phyloP scores from a whole-genome alignment of 164 flowering plant species.

The Annona cherimola region DNA sequence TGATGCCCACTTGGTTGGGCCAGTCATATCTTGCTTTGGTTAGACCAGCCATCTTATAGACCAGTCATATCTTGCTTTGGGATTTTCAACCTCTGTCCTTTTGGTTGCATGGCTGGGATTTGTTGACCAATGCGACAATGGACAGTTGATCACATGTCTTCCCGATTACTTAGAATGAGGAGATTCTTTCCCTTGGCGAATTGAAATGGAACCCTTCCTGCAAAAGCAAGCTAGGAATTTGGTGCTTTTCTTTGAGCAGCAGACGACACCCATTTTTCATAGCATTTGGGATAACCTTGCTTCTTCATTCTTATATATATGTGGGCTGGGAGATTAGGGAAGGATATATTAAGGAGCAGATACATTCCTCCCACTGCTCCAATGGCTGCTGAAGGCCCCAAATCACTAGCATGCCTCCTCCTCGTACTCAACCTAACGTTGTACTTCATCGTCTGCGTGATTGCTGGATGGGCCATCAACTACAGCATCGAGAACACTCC shows the following conservation, averaged over 20 bases:
- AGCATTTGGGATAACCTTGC: background rate
- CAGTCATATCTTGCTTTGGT: no score
- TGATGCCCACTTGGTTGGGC: no score
- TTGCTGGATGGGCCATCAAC: constrained; percentile 73
- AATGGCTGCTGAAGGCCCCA: constrained; percentile 67
- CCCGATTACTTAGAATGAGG: background rate
- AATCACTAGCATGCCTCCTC: constrained; percentile 50
- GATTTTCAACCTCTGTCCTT: background rate
- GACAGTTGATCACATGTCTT: background rate
- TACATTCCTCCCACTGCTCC: constrained; percentile 1
- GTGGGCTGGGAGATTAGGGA: background rate
- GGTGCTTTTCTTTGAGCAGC: constrained; percentile 13
- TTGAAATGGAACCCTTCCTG: background rate
- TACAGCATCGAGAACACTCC: constrained; percentile 49
- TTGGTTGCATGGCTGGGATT: background rate
- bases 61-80: background rate
- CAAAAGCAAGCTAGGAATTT: constrained; percentile 11
- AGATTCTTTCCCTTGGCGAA: constrained; percentile 14
- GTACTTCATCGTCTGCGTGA: constrained; percentile 40
- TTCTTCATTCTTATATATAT: constrained; percentile 7
- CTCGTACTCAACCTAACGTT: constrained; percentile 50
- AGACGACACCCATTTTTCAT: background rate
- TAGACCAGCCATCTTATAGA: no score
- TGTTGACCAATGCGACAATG: background rate
- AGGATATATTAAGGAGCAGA: background rate